Conservation (phyloP, 371 early-diverging fungal species). For the Phascolomyces articulosus region DNA sequence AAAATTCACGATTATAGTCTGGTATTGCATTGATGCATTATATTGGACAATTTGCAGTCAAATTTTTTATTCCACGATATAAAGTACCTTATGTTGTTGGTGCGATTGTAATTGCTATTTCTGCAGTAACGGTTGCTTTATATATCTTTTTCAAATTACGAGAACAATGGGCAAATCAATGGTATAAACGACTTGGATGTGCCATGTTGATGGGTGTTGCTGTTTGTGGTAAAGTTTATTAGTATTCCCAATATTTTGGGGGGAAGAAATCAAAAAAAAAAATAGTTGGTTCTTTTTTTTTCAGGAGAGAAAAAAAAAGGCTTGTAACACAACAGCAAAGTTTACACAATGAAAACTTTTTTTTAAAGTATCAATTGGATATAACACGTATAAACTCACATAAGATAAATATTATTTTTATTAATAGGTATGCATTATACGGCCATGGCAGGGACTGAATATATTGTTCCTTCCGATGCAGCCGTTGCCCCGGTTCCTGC, state of each 20-base stretch:
- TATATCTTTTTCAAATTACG: conserved; percentile 50
- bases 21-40: conserved; percentile 51
- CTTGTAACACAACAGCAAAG: not conserved
- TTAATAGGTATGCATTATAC: conserved; percentile 50
- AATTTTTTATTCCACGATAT: conserved; percentile 31
- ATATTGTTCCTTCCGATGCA: conserved; percentile 19
- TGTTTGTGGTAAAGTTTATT: conserved; percentile 35
- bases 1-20: too few species aligned
- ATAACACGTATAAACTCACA: too few species aligned
- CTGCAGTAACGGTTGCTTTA: conserved; percentile 37
- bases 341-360: not conserved
- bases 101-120: conserved; percentile 37
- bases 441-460: conserved; percentile 43
- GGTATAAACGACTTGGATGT: conserved; percentile 51
- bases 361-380: too few species aligned
- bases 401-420: too few species aligned
- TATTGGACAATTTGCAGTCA: conserved; percentile 47
- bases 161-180: conserved; percentile 46
- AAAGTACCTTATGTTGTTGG: conserved; percentile 26
- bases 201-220: conserved; percentile 47
- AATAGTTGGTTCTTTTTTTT: too few species aligned
- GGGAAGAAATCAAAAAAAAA: too few species aligned
- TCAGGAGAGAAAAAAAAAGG: too few species aligned
- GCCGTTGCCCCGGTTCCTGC: conserved; percentile 28
- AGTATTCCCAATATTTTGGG: too few species aligned